A percentile compares a stretch with the other conserved stretches of the same genome.
Evolutionary conservation across 257 asterid species (phyloP).

Genomic region (Solanum sejunctum): DNA sequence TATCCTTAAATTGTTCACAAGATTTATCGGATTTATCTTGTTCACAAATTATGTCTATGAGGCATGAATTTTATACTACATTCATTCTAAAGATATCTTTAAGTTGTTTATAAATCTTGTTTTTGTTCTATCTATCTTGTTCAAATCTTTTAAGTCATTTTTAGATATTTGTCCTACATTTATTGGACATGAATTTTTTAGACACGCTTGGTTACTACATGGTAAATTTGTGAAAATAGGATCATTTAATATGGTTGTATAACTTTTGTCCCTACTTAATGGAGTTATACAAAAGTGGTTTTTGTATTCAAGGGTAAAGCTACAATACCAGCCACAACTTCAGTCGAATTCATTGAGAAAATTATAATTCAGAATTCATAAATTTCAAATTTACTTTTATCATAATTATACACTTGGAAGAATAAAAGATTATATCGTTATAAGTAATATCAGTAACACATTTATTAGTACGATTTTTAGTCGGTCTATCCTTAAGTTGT

Average conservation of each 20-base stretch:
- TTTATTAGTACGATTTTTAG: not conserved
- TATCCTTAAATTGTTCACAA: not conserved
- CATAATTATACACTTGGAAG: too few species aligned
- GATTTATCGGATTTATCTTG: not conserved
- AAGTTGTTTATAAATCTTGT: not conserved
- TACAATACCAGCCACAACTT: not conserved
- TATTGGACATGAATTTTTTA: not conserved
- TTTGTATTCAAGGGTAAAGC: not conserved
- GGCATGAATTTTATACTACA: not conserved
- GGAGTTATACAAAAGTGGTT: not conserved
- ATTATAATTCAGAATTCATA: too few species aligned
- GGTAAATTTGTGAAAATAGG: not conserved
- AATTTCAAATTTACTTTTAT: too few species aligned
- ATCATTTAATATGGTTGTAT: not conserved
- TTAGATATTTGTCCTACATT: not conserved
- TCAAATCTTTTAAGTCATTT: not conserved
- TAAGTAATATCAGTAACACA: too few species aligned
- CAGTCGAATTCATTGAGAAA: too few species aligned
- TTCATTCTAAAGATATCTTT: not conserved
- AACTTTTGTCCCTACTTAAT: not conserved
- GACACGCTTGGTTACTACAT: too few species aligned
- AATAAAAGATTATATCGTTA: too few species aligned
- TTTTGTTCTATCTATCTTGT: not conserved
- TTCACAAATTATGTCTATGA: not conserved
- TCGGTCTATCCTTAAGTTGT: not conserved